Evolutionary conservation across 495 filamentous ascomycete genomes (phyloP).

Genomic region (Hypoxylon fuscum): DNA sequence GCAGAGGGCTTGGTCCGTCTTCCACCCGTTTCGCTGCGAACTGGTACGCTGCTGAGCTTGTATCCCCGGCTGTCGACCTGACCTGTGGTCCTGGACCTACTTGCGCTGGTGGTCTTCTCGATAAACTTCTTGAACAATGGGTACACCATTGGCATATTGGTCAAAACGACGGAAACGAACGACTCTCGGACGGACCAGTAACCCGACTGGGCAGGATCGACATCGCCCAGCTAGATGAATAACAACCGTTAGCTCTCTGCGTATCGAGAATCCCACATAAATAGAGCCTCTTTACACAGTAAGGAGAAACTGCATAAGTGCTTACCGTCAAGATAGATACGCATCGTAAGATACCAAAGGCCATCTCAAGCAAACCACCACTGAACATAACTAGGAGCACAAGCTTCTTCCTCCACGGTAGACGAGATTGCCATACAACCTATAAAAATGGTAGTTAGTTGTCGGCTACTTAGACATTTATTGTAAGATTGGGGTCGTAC

Average conservation of each 20-base stretch:
- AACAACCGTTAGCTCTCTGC: slow-evolving; percentile 8
- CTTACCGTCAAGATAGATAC: slow-evolving; percentile 64
- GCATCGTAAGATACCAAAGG: slow-evolving; percentile 67
- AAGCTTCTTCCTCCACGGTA: slow-evolving; percentile 60
- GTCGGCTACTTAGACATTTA: too few species aligned
- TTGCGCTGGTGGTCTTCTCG: slow-evolving; percentile 44
- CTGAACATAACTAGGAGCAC: slow-evolving; percentile 66
- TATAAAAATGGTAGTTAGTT: slow-evolving; percentile 26
- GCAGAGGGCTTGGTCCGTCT: slow-evolving; percentile 54
- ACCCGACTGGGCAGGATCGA: slow-evolving; percentile 61
- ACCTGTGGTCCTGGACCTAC: slow-evolving; percentile 12
- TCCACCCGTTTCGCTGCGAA: slow-evolving; percentile 36
- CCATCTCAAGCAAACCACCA: slow-evolving; percentile 67
- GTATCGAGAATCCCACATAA: background rate
- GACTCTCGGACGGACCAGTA: slow-evolving; percentile 72
- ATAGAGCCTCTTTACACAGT: background rate
- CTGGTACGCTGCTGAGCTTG: slow-evolving; percentile 30
- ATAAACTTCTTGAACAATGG: slow-evolving; percentile 50
- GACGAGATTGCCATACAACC: slow-evolving; percentile 64
- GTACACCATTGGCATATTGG: slow-evolving; percentile 69
- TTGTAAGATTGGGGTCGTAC: too few species aligned
- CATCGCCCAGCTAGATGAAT: slow-evolving; percentile 47
- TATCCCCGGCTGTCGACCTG: slow-evolving; percentile 30
- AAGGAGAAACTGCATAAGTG: slow-evolving; percentile 20
- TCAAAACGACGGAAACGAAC: slow-evolving; percentile 67